phyloP scores from a whole-genome alignment of 495 filamentous ascomycete species.

The Pyrenopolyporus hunteri region DNA sequence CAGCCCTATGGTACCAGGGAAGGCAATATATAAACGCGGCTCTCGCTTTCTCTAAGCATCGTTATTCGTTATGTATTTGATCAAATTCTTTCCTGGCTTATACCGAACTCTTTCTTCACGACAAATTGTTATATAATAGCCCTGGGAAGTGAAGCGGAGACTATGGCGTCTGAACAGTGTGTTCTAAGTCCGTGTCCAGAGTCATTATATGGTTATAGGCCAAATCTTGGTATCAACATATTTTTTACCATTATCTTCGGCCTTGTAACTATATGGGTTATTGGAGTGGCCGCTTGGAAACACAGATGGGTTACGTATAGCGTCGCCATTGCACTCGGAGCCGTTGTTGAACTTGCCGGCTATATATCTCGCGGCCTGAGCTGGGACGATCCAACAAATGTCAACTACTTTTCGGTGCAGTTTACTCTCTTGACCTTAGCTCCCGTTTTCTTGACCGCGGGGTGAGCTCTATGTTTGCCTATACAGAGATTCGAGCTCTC shows the following conservation, averaged over 20 bases:
- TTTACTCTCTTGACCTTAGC: slow-evolving; percentile 1
- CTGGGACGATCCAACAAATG: not conserved
- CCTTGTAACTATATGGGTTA: not conserved
- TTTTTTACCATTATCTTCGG: not conserved
- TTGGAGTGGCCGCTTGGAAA: not conserved
- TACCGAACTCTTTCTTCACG: too few relatives aligned
- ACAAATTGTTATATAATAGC: not conserved
- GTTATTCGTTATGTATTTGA: too few relatives aligned
- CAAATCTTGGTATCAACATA: not conserved
- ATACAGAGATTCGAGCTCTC: not conserved
- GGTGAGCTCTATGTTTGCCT: not conserved
- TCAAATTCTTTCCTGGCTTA: too few relatives aligned
- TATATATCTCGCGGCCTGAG: not conserved
- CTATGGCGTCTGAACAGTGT: not conserved
- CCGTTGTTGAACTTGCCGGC: not conserved
- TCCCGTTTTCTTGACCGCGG: not conserved
- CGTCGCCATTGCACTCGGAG: not conserved
- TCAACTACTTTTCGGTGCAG: not conserved
- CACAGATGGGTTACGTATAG: not conserved
- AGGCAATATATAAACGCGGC: too few relatives aligned
- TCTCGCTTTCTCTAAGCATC: too few relatives aligned
- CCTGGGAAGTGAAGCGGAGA: not conserved
- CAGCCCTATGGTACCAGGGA: too few relatives aligned
- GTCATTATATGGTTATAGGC: not conserved
- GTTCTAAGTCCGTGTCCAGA: not conserved